Percentiles rank a stretch among this genome's conserved stretches.
Conservation (phyloP, 78 protist genomes). For the Fonticula alba region DNA sequence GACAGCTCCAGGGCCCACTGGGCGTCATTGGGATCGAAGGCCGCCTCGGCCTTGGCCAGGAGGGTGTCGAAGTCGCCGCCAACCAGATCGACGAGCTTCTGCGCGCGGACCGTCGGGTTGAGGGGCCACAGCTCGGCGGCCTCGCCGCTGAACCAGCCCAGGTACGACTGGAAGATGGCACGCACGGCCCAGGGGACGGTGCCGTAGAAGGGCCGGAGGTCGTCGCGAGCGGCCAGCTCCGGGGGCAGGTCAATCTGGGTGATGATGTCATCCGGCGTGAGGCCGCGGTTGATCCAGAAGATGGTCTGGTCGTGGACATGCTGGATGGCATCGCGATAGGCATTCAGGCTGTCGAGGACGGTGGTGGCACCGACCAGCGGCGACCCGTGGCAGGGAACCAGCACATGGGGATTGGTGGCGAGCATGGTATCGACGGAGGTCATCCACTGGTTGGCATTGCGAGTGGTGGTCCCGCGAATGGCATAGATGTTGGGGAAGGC, state of each 20-base stretch:
- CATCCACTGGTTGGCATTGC: too few relatives aligned
- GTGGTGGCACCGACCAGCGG: not conserved
- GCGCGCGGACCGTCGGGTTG: not conserved
- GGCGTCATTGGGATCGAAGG: not conserved
- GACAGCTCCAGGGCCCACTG: conserved; percentile 7
- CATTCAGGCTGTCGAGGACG: not conserved
- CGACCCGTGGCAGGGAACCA: not conserved
- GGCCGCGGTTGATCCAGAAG: not conserved
- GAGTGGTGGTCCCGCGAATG: not conserved
- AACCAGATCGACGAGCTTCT: not conserved
- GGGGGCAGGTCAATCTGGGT: not conserved
- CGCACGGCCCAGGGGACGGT: not conserved
- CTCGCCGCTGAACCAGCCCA: conserved; percentile 4
- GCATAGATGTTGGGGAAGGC: conserved; percentile 2
- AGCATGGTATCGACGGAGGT: not conserved
- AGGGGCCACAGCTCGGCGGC: not conserved
- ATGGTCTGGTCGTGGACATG: conserved; percentile 5
- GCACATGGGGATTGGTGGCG: not conserved
- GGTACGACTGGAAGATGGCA: not conserved
- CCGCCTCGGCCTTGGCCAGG: not conserved
- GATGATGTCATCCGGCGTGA: not conserved
- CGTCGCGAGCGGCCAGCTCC: not conserved
- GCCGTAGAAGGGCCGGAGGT: not conserved
- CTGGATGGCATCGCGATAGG: conserved; percentile 7
- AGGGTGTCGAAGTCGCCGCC: not conserved